Evolutionary conservation across 306 rosid genomes (phyloP), one percentile per base, ranked within the genome.

Genomic region (barrel medic (Medicago truncatula)): DNA sequence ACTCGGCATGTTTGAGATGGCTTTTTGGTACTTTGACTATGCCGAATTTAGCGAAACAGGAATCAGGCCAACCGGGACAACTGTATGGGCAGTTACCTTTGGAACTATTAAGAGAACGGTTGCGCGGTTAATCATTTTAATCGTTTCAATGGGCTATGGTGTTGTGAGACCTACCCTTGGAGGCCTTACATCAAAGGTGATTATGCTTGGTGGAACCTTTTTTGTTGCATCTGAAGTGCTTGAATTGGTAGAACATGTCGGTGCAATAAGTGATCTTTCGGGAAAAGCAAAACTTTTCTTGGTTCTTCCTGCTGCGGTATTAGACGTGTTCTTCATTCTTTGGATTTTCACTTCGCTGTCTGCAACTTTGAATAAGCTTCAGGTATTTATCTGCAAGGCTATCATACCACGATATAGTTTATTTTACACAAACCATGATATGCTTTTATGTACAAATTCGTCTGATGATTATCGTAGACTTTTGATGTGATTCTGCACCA

Each of bases 81-180:
- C 99, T 39, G 20, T 89, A 62, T 92, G 97, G 99, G 99, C 99
- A 1, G 92, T 95, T 61, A 88, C 97, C 23, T 92, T 88, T 53
- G 99, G 99, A 10, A 82, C 96, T 40, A 80, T 95, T 62, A 95
- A 92, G 67, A 95, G 87, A 23, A 92, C 97, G 0, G 93, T 92
- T 9, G 92, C 99, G 5, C 97, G 99, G 49, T 64, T 92, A 73
- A 81, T 95, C 72, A 84, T 95, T 71, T 89, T 95, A 57, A 89
- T 87, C 70, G 99, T 95, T 65, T 82, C 99, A 3, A 95, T 95
- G 99, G 98, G 97, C 25, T 95, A 85, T 59, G 99, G 97, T 82
- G 99, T 95, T 77, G 97, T 95, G 21, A 90, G 97, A 82, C 99
- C 99, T 63, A 88, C 99, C 71, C 91, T 95, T 39, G 99, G 99